Evolutionary conservation across 257 asterid species (phyloP), one percentile per base, ranked within the genome.

Genomic region (Forsythia viridissima): DNA sequence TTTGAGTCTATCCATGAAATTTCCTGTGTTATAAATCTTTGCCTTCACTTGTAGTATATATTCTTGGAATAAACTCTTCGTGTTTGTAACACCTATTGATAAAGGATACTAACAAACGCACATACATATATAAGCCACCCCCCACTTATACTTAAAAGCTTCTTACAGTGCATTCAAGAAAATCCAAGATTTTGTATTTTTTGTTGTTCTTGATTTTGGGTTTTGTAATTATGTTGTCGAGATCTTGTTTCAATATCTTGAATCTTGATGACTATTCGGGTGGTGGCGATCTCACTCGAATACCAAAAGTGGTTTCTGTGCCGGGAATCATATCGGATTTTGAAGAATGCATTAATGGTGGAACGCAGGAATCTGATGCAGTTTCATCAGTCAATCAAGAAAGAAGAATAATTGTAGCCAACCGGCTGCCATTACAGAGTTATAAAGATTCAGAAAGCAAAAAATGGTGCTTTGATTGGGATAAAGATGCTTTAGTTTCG

Each of bases 161-260:
- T 82, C 57, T 21, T 48, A 52, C 20, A 15, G 15, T 8, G 38
- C 76, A 76, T 66, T 82, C 71, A 79, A 68, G 57, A 70, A 67
- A 6, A 52, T 15, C 68, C 67, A n/a, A 57, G 67, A 9, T 66
- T 37, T 48, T 73, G 61, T 71, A 79, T 59, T 74, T 76, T 63
- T 44, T 68, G 52, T 70, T 71, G 39, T 65, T 38, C 42, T 51
- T 24, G 15, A 37, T 48, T 55, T 46, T 75, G 68, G 38, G 13
- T 79, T 73, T 75, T 67, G 44, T 12, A 48, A 74, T 71, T 76
- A 92, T 92, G 97, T 83, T 92, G 85, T 92, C 97, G 43, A 86
- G 93, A 90, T 92, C 97, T 80, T 92, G 83, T 79, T 89, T 93
- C 80, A 91, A 91, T 90, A 89, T 91, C 20, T 69, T 90, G 59